These are phyloP conservation scores for Sicyos edulis DNA, from an alignment of 306 rosid genomes.

Conservation along the genomic window DNA sequence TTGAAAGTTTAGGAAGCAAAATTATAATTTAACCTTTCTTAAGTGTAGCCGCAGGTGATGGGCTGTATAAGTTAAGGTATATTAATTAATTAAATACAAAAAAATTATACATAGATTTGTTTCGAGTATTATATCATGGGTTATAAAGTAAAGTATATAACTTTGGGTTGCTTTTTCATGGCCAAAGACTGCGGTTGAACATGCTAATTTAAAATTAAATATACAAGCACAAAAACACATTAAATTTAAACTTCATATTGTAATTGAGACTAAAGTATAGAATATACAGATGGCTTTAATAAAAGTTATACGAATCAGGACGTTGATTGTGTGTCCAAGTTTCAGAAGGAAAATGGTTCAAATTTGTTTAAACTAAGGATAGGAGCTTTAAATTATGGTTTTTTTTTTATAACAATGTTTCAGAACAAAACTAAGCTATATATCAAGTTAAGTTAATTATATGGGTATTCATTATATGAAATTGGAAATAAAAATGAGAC, in stretches of 20 bases:
- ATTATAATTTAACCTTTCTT: slow-evolving; percentile 20
- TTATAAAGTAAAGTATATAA: not conserved
- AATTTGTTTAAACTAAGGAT: not conserved
- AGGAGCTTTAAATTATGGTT: not conserved
- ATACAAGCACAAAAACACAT: not conserved
- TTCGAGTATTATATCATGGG: not conserved
- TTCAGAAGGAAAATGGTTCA: not conserved
- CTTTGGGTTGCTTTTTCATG: slow-evolving; percentile 46
- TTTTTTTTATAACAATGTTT: not conserved
- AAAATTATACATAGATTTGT: not conserved
- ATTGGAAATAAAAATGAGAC: too few relatives aligned
- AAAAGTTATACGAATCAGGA: not conserved
- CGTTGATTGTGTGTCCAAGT: not conserved
- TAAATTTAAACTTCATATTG: slow-evolving; percentile 3
- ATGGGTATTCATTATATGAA: too few relatives aligned
- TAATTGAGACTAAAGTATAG: not conserved
- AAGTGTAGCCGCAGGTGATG: not conserved
- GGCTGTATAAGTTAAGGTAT: not conserved
- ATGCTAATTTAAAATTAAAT: not conserved
- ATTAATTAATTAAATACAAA: not conserved
- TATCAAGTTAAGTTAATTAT: too few relatives aligned
- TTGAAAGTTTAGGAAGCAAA: too few relatives aligned
- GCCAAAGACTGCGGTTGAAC: not conserved
- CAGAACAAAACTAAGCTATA: too few relatives aligned
- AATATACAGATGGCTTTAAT: not conserved